Conservation (phyloP, 2,329 filamentous ascomycete species). For the Scytalidium sp. region DNA sequence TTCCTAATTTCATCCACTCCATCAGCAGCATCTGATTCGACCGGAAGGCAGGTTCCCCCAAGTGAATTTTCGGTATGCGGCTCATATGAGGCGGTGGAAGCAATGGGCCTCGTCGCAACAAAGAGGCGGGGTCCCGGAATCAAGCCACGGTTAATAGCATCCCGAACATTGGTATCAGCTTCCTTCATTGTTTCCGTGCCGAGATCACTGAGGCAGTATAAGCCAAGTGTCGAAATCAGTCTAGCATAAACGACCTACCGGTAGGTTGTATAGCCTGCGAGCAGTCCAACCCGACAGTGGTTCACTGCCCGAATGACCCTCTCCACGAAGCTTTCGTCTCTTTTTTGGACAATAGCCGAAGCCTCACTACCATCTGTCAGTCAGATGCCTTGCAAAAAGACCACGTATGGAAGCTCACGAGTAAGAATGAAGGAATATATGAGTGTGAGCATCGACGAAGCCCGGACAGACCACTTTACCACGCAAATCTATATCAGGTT, state of each 20-base stretch:
- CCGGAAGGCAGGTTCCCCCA: slow-evolving; percentile 29
- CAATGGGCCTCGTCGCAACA: slow-evolving; percentile 49
- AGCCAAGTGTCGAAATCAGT: neutral
- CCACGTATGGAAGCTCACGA: slow-evolving; percentile 26
- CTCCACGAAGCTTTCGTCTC: slow-evolving; percentile 56
- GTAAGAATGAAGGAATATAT: slow-evolving; percentile 53
- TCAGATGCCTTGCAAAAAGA: no score
- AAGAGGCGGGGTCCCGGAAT: slow-evolving; percentile 53
- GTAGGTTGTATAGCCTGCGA: slow-evolving; percentile 58
- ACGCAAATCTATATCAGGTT: slow-evolving; percentile 50
- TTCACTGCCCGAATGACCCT: slow-evolving; percentile 51
- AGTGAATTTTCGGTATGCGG: slow-evolving; percentile 41
- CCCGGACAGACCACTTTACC: slow-evolving; percentile 49
- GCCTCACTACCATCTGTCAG: slow-evolving; percentile 30
- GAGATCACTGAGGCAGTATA: slow-evolving; percentile 34
- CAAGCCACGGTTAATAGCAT: slow-evolving; percentile 51
- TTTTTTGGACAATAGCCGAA: slow-evolving; percentile 44
- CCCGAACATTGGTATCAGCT: slow-evolving; percentile 47
- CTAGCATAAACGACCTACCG: slow-evolving; percentile 20
- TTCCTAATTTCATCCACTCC: slow-evolving; percentile 42
- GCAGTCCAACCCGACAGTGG: slow-evolving; percentile 47
- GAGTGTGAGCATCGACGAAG: slow-evolving; percentile 53
- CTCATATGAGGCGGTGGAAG: slow-evolving; percentile 48
- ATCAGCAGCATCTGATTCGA: slow-evolving; percentile 43
- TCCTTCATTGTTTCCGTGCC: slow-evolving; percentile 50